Evolutionary conservation across 31 red algal genomes (phyloP).

Genomic region (Odonthalia washingtoniensis): DNA sequence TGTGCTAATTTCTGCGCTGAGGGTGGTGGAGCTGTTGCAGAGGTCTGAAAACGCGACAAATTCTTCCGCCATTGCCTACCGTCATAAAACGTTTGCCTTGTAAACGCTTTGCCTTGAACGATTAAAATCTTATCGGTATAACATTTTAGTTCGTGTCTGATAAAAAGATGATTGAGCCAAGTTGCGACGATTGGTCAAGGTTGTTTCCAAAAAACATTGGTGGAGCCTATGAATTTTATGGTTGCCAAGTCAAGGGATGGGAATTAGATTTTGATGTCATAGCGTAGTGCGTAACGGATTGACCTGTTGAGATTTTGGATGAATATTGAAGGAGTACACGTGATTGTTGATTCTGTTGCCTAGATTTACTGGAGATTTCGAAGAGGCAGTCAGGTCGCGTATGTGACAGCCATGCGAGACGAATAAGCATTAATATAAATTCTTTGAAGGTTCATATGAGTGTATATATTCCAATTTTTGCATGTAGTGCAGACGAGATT

Average conservation of each 20-base stretch:
- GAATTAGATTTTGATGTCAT: background rate
- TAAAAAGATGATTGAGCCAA: constrained; percentile 33
- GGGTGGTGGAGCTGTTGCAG: background rate
- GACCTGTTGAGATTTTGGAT: constrained; percentile 39
- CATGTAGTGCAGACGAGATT: constrained; percentile 7
- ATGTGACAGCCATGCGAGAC: too few species aligned
- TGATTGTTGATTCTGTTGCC: constrained; percentile 31
- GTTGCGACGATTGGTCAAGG: constrained; percentile 20
- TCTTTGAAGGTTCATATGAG: too few species aligned
- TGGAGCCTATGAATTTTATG: constrained; percentile 36
- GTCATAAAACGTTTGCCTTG: too few species aligned
- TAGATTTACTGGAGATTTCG: constrained; percentile 34
- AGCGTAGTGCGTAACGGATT: background rate
- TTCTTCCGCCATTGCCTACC: constrained; percentile 47
- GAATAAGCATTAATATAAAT: too few species aligned
- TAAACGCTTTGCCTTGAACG: constrained; percentile 21
- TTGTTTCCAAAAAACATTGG: constrained; percentile 57
- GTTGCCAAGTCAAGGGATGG: background rate
- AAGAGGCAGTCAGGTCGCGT: too few species aligned
- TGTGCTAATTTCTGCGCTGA: background rate
- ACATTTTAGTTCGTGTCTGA: background rate
- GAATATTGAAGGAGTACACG: background rate
- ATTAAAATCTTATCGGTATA: constrained; percentile 37
- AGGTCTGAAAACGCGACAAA: constrained; percentile 49
- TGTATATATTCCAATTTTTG: too few species aligned